A percentile compares a stretch with the other conserved stretches of the same genome.
Conservation (phyloP, 441 rosid genomes). For the Capsella rubella region DNA sequence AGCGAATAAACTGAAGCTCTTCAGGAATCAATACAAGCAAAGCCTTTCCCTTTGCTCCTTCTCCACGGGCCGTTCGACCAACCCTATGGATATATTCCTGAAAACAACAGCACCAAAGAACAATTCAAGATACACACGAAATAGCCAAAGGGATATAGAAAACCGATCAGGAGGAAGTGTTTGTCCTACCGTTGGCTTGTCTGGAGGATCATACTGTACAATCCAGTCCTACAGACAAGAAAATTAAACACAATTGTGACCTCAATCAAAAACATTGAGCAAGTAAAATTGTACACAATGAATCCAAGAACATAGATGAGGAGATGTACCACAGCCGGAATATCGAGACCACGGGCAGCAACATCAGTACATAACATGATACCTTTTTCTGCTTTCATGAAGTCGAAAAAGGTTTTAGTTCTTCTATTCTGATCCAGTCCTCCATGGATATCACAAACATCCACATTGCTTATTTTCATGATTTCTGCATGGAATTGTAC, state of each 20-base stretch:
- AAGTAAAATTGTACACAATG: not conserved
- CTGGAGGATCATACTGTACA: conserved; percentile 98
- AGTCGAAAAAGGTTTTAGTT: conserved; percentile 91
- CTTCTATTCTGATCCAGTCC: conserved; percentile 93
- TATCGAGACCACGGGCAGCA: conserved; percentile 99
- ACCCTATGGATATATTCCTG: conserved; percentile 98
- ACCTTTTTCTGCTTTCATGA: conserved; percentile 91
- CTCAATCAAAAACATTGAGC: conserved; percentile 7
- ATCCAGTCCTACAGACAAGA: conserved; percentile 83
- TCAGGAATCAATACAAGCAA: conserved; percentile 92
- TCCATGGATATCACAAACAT: conserved; percentile 90
- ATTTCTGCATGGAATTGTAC: conserved; percentile 90
- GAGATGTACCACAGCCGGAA: conserved; percentile 88
- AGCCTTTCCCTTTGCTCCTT: conserved; percentile 97
- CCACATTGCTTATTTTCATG: conserved; percentile 75
- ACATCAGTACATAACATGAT: conserved; percentile 96
- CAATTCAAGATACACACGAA: not conserved
- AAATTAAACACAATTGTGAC: conserved; percentile 21
- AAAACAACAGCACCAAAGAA: conserved; percentile 36
- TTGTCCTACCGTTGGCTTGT: conserved; percentile 83
- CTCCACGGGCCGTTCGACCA: conserved; percentile 99
- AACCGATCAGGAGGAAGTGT: conserved; percentile 1
- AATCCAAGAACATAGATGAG: conserved; percentile 12
- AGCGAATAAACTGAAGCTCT: conserved; percentile 86
- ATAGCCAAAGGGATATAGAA: conserved; percentile 21